Evolutionary conservation across 2,329 filamentous ascomycete species (phyloP).

Genomic region (Colletotrichum chlorophyti): DNA sequence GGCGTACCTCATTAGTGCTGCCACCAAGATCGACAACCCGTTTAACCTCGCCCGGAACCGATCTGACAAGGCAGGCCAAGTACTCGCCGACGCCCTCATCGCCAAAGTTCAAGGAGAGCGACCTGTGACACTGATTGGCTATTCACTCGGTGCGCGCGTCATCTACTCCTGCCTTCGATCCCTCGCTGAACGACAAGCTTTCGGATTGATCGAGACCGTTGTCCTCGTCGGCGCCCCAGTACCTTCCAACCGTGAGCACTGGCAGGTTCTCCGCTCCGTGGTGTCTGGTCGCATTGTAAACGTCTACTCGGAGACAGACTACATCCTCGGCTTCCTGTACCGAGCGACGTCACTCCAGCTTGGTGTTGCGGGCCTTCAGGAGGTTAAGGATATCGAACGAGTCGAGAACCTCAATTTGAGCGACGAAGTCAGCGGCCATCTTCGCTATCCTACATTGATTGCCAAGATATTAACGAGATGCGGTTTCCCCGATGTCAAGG

Average conservation of each 20-base stretch:
- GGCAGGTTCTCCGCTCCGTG: slow-evolving; percentile 78
- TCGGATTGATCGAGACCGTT: slow-evolving; percentile 83
- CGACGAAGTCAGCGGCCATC: slow-evolving; percentile 58
- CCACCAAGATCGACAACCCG: slow-evolving; percentile 78
- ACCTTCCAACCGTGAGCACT: slow-evolving; percentile 74
- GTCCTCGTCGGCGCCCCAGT: slow-evolving; percentile 84
- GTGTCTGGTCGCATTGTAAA: slow-evolving; percentile 86
- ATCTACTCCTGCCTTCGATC: slow-evolving; percentile 83
- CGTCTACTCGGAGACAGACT: slow-evolving; percentile 86
- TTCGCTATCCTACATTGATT: slow-evolving; percentile 58
- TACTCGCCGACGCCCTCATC: slow-evolving; percentile 83
- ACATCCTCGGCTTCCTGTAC: slow-evolving; percentile 87
- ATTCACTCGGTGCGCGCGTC: slow-evolving; percentile 80
- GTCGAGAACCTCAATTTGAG: slow-evolving; percentile 65
- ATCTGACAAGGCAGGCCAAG: slow-evolving; percentile 79
- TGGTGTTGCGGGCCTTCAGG: slow-evolving; percentile 84
- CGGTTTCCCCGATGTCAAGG: slow-evolving; percentile 55
- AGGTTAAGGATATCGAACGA: slow-evolving; percentile 70
- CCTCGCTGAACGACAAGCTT: slow-evolving; percentile 79
- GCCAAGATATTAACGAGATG: slow-evolving; percentile 59
- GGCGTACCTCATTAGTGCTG: slow-evolving; percentile 69
- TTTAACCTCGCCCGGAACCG: slow-evolving; percentile 79
- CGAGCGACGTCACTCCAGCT: slow-evolving; percentile 82
- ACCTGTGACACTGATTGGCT: slow-evolving; percentile 81
- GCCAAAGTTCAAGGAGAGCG: slow-evolving; percentile 84